Percentiles rank a stretch among this genome's conserved stretches.
These are phyloP conservation scores for Beauveria sp. DNA, from an alignment of 2,329 filamentous ascomycete species.

Conservation along the genomic window DNA sequence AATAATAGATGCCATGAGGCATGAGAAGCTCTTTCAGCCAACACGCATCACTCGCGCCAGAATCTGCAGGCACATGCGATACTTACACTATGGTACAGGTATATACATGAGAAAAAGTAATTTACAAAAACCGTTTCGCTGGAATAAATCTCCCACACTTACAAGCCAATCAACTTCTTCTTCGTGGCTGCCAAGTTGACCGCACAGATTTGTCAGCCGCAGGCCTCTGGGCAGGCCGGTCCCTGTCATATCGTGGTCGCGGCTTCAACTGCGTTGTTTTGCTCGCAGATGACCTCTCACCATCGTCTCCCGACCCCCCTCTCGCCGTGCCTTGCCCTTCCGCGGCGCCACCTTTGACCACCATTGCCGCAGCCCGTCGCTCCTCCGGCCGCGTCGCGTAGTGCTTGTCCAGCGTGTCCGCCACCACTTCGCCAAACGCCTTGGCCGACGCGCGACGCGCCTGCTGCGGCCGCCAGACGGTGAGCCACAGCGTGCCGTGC, in stretches of 20 bases:
- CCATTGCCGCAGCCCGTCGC: background rate
- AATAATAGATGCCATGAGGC: too few relatives aligned
- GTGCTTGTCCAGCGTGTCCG: conserved; percentile 7
- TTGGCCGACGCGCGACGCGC: conserved; percentile 13
- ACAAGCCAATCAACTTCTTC: background rate
- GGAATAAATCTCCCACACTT: too few relatives aligned
- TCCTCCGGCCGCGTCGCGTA: background rate
- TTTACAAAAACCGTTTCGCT: background rate
- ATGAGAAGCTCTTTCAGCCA: too few relatives aligned
- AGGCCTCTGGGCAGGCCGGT: background rate
- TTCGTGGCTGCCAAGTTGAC: background rate
- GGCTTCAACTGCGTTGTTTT: background rate
- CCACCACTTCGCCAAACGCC: conserved; percentile 15
- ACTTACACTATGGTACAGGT: background rate
- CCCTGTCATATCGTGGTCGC: background rate
- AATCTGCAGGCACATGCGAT: too few relatives aligned
- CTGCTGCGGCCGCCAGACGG: conserved; percentile 14
- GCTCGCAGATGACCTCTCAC: background rate
- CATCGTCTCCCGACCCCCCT: too few relatives aligned
- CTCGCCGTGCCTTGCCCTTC: background rate
- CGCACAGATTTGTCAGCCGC: background rate
- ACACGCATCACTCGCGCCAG: too few relatives aligned
- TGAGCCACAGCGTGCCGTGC: conserved; percentile 21
- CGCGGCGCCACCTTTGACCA: too few relatives aligned
- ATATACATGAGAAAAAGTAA: background rate